phyloP scores from a whole-genome alignment of 2,329 filamentous ascomycete genomes.

The Colletotrichum gloeosporioides region DNA sequence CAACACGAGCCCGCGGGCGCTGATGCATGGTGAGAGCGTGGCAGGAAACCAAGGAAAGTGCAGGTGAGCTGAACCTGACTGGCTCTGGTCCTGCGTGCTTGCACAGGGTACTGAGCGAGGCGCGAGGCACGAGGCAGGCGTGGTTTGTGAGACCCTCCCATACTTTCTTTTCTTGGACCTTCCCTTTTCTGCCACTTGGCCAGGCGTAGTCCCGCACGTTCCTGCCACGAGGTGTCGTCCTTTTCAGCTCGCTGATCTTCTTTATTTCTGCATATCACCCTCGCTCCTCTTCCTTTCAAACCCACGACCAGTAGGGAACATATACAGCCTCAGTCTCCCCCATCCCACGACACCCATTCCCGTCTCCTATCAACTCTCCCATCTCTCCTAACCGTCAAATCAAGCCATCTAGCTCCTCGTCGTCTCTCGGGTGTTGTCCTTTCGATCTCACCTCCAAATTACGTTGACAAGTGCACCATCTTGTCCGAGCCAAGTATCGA shows the following conservation, averaged over 20 bases:
- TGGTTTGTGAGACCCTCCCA: background rate
- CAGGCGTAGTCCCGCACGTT: constrained; percentile 3
- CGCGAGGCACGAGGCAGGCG: background rate
- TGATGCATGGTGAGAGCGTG: background rate
- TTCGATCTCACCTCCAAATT: background rate
- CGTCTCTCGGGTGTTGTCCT: background rate
- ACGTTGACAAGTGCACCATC: background rate
- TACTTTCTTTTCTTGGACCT: background rate
- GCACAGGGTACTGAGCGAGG: background rate
- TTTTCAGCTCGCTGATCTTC: background rate
- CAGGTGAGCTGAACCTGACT: background rate
- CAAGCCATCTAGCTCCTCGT: background rate
- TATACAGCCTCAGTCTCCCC: background rate
- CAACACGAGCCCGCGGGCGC: background rate
- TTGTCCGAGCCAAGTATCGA: background rate
- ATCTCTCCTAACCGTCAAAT: background rate
- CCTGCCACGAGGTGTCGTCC: constrained; percentile 9
- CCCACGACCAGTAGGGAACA: background rate
- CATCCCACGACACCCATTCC: background rate
- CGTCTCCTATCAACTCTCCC: background rate
- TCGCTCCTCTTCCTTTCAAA: background rate
- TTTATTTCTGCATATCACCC: background rate
- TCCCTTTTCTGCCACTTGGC: background rate
- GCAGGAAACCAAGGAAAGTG: background rate
- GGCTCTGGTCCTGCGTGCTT: background rate